Evolutionary conservation across 2,329 filamentous ascomycete genomes (phyloP).

Genomic region (Colletotrichum sp.): DNA sequence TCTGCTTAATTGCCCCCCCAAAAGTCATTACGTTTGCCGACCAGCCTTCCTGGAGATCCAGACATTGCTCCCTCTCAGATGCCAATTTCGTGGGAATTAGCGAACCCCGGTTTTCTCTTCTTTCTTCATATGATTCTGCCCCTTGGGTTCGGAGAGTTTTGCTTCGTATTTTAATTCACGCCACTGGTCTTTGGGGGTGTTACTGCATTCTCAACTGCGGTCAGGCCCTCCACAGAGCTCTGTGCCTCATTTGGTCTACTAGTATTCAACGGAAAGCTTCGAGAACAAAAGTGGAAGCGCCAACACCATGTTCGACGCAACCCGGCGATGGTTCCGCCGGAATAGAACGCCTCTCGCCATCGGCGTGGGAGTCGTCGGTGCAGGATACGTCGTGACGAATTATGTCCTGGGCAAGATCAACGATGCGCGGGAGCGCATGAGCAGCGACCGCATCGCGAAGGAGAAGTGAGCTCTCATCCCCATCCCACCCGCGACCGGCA

Average conservation of each 20-base stretch:
- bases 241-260: neutral
- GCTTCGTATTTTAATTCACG: neutral
- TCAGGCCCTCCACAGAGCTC: neutral
- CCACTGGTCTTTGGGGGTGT: neutral
- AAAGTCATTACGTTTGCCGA: conserved; percentile 4
- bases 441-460: conserved; percentile 91
- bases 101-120: neutral
- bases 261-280: neutral
- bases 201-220: neutral
- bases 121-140: neutral
- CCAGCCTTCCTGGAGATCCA: conserved; percentile 11
- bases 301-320: conserved; percentile 67
- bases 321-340: conserved; percentile 89
- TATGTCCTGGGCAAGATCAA: conserved; percentile 92
- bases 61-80: neutral
- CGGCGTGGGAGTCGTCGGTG: conserved; percentile 85
- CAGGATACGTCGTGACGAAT: conserved; percentile 89
- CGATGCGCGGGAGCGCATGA: conserved; percentile 95
- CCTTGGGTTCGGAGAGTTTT: neutral
- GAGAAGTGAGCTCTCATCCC: conserved; percentile 75
- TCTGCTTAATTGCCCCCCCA: neutral
- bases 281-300: conserved; percentile 1
- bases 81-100: neutral
- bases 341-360: conserved; percentile 91
- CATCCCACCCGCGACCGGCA: neutral